phyloP scores from a whole-genome alignment of 2,329 filamentous ascomycete genomes.

The Ophiostoma pallidulum region DNA sequence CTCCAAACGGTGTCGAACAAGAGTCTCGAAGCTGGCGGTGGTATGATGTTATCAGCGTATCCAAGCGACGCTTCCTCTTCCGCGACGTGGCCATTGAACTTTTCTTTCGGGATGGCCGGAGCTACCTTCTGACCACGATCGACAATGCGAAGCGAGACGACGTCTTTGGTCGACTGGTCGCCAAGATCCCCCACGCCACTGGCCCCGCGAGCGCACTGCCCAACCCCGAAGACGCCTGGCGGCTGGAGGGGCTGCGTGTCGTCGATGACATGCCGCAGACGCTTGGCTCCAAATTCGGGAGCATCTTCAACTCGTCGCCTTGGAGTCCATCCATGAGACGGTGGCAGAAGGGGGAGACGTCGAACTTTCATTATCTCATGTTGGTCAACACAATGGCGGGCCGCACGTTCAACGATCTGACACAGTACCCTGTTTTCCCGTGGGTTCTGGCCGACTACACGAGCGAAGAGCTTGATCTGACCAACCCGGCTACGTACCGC shows the following conservation, averaged over 20 bases:
- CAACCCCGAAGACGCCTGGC: constrained; percentile 82
- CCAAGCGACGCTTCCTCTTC: constrained; percentile 90
- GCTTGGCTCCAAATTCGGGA: constrained; percentile 82
- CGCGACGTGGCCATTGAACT: constrained; percentile 94
- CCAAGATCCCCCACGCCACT: constrained; percentile 71
- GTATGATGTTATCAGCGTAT: constrained; percentile 89
- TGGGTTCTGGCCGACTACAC: constrained; percentile 96
- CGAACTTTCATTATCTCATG: constrained; percentile 98
- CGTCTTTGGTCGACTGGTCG: constrained; percentile 64
- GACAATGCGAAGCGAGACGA: constrained; percentile 67
- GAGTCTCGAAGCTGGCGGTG: constrained; percentile 88
- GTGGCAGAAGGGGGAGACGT: constrained; percentile 92
- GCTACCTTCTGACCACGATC: constrained; percentile 82
- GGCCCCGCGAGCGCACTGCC: constrained; percentile 57
- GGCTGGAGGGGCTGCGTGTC: constrained; percentile 72
- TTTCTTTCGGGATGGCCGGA: constrained; percentile 94
- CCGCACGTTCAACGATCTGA: constrained; percentile 93
- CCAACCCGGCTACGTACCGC: constrained; percentile 74
- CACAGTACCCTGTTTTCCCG: constrained; percentile 95
- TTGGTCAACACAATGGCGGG: constrained; percentile 96
- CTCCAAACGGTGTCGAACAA: constrained; percentile 56
- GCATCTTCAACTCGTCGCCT: constrained; percentile 75
- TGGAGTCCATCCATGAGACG: constrained; percentile 78
- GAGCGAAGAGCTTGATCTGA: constrained; percentile 82
- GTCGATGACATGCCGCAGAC: constrained; percentile 49